A percentile compares a stretch with the other conserved stretches of the same genome.
These are phyloP conservation scores for Aureobasidium melanogenum DNA, from an alignment of 2,329 filamentous ascomycete species.

Conservation along the genomic window DNA sequence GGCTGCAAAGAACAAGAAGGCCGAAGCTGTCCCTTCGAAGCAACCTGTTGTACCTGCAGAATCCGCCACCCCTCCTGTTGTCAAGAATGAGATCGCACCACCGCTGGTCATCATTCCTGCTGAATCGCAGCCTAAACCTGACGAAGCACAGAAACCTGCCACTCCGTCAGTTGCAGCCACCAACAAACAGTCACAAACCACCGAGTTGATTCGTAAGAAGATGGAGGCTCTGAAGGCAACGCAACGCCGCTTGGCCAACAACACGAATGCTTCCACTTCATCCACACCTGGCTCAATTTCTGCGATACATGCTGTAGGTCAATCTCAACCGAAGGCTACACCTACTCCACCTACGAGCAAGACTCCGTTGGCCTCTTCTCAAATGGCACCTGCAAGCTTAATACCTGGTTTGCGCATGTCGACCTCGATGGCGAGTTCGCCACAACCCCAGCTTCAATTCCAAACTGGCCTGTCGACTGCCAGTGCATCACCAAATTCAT, in stretches of 20 bases:
- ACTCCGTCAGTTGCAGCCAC: not conserved
- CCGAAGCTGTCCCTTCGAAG: slow-evolving; percentile 15
- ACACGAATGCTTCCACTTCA: not conserved
- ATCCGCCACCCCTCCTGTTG: not conserved
- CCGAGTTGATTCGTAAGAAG: slow-evolving; percentile 67
- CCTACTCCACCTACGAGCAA: not conserved
- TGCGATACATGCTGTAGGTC: not conserved
- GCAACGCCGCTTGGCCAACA: slow-evolving; percentile 12
- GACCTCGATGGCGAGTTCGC: not conserved
- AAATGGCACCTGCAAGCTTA: not conserved
- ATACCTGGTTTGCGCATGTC: slow-evolving; percentile 7
- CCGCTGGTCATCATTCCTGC: not conserved
- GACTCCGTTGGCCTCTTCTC: not conserved
- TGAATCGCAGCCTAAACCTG: not conserved
- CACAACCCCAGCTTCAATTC: not conserved
- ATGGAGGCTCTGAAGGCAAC: slow-evolving; percentile 59
- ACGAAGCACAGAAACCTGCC: not conserved
- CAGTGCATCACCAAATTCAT: not conserved
- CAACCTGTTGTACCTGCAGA: not conserved
- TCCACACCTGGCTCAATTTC: not conserved
- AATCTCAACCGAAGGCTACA: not conserved
- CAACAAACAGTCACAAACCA: slow-evolving; percentile 60
- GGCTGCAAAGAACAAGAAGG: slow-evolving; percentile 60
- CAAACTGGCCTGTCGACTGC: not conserved
- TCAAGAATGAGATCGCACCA: not conserved